phyloP scores from a whole-genome alignment of 768 basidiomycete species.

The Terana coerulea region DNA sequence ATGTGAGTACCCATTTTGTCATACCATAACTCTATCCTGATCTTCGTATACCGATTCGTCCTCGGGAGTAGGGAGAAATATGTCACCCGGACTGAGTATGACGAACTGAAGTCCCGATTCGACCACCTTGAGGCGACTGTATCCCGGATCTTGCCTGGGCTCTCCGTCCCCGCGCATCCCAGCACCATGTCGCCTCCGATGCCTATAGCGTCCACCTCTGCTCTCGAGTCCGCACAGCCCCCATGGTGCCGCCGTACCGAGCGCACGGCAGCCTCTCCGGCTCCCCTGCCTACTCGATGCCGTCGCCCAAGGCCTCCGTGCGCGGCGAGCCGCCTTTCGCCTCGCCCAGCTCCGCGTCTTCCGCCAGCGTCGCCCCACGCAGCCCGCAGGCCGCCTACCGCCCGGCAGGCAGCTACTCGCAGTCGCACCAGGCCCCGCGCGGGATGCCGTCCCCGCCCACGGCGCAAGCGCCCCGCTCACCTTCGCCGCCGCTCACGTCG shows the following conservation, averaged over 20 bases:
- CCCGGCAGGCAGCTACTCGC: background rate
- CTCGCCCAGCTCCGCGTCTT: background rate
- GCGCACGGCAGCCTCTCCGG: slow-evolving; percentile 6
- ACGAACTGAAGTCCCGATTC: slow-evolving; percentile 66
- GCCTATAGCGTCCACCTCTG: slow-evolving; percentile 18
- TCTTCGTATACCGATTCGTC: background rate
- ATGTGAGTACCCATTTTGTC: slow-evolving; percentile 51
- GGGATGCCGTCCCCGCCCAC: slow-evolving; percentile 1
- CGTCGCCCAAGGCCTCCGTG: slow-evolving; percentile 15
- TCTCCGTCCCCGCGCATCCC: slow-evolving; percentile 20
- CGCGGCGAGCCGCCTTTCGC: slow-evolving; percentile 17
- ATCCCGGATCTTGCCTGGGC: slow-evolving; percentile 31
- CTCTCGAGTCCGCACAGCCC: slow-evolving; percentile 20
- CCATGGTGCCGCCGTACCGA: slow-evolving; percentile 24
- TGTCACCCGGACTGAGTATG: slow-evolving; percentile 72
- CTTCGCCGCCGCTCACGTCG: slow-evolving; percentile 24
- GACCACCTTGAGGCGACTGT: slow-evolving; percentile 58
- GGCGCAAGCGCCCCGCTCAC: slow-evolving; percentile 18
- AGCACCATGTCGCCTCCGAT: slow-evolving; percentile 17
- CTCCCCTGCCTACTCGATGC: slow-evolving; percentile 10
- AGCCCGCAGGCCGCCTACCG: background rate
- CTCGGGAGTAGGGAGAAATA: slow-evolving; percentile 62
- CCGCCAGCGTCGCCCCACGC: background rate
- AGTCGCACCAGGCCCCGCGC: background rate
- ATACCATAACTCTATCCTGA: slow-evolving; percentile 4